Conservation (phyloP, 139 green algal species). For the Chlorella ohadii region DNA sequence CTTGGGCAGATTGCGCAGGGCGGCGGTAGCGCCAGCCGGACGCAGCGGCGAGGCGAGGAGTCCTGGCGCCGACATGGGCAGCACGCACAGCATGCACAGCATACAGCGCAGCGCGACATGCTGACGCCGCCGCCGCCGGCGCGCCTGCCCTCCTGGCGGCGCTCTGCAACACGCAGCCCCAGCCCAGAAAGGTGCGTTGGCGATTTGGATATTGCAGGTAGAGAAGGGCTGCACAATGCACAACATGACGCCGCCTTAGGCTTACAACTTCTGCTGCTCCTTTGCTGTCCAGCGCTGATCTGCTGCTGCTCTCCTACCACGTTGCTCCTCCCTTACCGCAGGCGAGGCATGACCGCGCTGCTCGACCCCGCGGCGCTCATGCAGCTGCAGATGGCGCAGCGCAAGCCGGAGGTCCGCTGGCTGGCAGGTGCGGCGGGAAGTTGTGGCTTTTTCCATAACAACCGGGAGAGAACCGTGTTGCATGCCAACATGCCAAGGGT, state of each 20-base stretch:
- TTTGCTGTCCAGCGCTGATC: neutral
- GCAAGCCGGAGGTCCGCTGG: neutral
- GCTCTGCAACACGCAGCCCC: slow-evolving; percentile 4
- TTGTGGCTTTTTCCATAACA: too few species aligned
- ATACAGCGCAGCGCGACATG: neutral
- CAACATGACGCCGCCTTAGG: too few species aligned
- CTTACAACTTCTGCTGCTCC: too few species aligned
- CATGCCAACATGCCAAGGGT: too few species aligned
- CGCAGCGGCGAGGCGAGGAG: neutral
- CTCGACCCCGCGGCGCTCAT: slow-evolving; percentile 4
- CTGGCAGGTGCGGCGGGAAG: neutral
- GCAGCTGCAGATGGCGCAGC: slow-evolving; percentile 26
- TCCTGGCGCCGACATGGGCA: neutral
- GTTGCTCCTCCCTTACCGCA: too few species aligned
- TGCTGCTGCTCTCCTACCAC: neutral
- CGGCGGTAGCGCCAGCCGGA: neutral
- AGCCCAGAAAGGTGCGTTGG: slow-evolving; percentile 20
- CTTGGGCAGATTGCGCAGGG: slow-evolving; percentile 1
- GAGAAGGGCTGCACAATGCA: too few species aligned
- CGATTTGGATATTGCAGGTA: too few species aligned
- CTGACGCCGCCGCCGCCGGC: slow-evolving; percentile 2
- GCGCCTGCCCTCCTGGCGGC: neutral
- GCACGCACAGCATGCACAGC: neutral
- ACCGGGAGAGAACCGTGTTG: too few species aligned
- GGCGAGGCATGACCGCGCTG: neutral